Base-by-base conservation (phyloP, 352 stramenopile genomes). In the Phytophthora pinifolia region DNA sequence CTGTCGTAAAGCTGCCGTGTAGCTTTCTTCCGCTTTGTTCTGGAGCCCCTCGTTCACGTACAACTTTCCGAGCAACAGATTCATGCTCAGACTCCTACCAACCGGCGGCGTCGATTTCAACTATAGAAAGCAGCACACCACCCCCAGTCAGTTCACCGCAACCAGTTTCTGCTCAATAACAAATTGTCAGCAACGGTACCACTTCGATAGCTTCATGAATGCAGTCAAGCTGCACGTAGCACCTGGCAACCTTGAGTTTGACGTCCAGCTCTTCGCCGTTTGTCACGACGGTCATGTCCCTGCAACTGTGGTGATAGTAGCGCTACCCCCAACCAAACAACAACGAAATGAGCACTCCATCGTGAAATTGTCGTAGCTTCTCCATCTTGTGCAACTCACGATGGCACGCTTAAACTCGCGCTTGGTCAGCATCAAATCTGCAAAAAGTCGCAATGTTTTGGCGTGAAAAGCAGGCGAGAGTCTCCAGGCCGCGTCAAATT, bases 341-440 rank as follows among this genome's bases (percentile, higher is more conserved):
- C 9, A 33, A 41, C 38, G 15, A 2, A 43, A 49, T 56, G 6
- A 52, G 10, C 9, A 9, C 9, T 7, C 12, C 6, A 39, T 42
- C 15, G 6, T 27, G 39, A 18, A 2, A 14, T 41, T 37, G 10
- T 0, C 15, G 9, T 20, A 12, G 10, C 6, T 33, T 13, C 22
- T 22, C 29, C 22, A 52, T n/a, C 8, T 35, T 51, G 38, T 50
- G 25, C 17, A 38, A 62, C 74, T 56, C 52, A 94, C 83, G 60
- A 92, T 80, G 12, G 83, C 83, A 42, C 81, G 81, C 35, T 84
- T 84, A 57, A 71, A 82, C 51, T 94, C 83, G 37, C 68, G 67
- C 44, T 85, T 89, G 31, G 54, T 55, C n/a, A 79, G 36, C 44
- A 94, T 69, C 52, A 89, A 57, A 54, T 94, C 83, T 17, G 65